These are phyloP conservation scores for Yamagishiella unicocca DNA, from an alignment of 139 green algal genomes.

Conservation along the genomic window DNA sequence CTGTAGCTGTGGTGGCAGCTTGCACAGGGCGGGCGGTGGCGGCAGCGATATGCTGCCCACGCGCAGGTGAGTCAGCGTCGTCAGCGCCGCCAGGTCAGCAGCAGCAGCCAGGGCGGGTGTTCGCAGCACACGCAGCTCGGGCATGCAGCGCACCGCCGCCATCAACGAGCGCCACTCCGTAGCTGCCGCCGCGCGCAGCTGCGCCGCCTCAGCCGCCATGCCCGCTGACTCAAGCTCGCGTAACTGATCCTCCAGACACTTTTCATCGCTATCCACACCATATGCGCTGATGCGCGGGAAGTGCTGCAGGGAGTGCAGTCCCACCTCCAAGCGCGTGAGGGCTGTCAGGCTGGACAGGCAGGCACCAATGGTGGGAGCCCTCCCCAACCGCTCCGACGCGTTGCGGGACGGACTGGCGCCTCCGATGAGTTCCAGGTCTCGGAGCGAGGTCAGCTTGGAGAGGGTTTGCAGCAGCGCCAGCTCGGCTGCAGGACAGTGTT, in stretches of 20 bases:
- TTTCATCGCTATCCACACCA: background rate
- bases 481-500: background rate
- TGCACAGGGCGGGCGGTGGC: background rate
- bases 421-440: background rate
- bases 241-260: background rate
- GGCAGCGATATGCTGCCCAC: too few relatives aligned
- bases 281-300: background rate
- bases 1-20: background rate
- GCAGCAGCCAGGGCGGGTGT: background rate
- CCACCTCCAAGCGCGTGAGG: background rate
- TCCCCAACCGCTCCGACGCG: background rate
- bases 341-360: background rate
- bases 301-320: background rate
- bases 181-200: background rate
- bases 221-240: background rate
- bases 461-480: background rate
- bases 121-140: background rate
- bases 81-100: background rate
- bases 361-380: background rate
- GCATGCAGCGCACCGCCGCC: background rate
- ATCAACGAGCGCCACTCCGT: background rate
- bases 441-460: background rate
- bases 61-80: background rate
- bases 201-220: background rate
- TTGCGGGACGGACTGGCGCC: background rate